Evolutionary conservation across 495 filamentous ascomycete species (phyloP).

Genomic region (Aspergillus nanangensis): DNA sequence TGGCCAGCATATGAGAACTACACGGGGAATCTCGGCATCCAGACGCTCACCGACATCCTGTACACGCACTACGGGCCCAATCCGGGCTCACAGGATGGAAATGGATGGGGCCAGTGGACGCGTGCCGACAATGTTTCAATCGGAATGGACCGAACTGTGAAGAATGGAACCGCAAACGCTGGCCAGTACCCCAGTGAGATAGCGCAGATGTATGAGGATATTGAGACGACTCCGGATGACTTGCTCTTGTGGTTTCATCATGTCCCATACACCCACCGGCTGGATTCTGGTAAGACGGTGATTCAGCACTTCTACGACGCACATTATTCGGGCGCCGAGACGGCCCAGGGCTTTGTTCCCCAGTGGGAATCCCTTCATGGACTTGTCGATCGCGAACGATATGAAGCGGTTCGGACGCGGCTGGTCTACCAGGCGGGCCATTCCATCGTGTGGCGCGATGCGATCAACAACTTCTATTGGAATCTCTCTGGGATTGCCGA

Average conservation of each 20-base stretch:
- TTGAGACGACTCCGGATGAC: slow-evolving; percentile 63
- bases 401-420: slow-evolving; percentile 50
- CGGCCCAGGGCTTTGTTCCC: slow-evolving; percentile 52
- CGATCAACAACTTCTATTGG: slow-evolving; percentile 56
- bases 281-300: slow-evolving; percentile 63
- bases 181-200: slow-evolving; percentile 64
- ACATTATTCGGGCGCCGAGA: slow-evolving; percentile 58
- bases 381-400: slow-evolving; percentile 58
- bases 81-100: slow-evolving; percentile 61
- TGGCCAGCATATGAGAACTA: slow-evolving; percentile 72
- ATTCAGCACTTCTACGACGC: slow-evolving; percentile 77
- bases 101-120: slow-evolving; percentile 72
- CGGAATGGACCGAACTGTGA: slow-evolving; percentile 69
- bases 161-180: slow-evolving; percentile 59
- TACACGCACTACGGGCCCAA: slow-evolving; percentile 65
- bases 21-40: slow-evolving; percentile 65
- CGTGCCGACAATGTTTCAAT: slow-evolving; percentile 54
- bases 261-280: slow-evolving; percentile 60
- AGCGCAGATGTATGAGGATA: slow-evolving; percentile 50
- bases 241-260: slow-evolving; percentile 75
- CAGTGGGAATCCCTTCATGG: slow-evolving; percentile 52
- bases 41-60: slow-evolving; percentile 65
- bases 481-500: slow-evolving; percentile 58
- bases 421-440: slow-evolving; percentile 65
- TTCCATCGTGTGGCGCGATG: slow-evolving; percentile 65